Percentiles rank a stretch among this genome's conserved stretches.
Evolutionary conservation across 495 filamentous ascomycete species (phyloP).

Genomic region (Mycothermus thermophilus): DNA sequence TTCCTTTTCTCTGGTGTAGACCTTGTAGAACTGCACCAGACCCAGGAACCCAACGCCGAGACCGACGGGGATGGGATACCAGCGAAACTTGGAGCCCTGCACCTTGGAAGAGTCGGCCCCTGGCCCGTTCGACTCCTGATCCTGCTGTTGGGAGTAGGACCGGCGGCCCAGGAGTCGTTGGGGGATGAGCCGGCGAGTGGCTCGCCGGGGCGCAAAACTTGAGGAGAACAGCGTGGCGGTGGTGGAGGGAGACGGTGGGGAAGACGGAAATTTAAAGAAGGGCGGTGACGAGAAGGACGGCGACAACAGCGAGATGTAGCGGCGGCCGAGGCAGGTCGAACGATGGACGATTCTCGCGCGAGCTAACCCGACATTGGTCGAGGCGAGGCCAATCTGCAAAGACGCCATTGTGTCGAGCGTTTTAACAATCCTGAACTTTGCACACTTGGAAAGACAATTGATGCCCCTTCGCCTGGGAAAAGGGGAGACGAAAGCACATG

Average conservation of each 20-base stretch:
- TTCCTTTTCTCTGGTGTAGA: slow-evolving; percentile 44
- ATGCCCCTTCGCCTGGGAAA: too few species aligned
- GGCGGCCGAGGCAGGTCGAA: slow-evolving; percentile 4
- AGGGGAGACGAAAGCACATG: background rate
- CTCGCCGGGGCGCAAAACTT: slow-evolving; percentile 5
- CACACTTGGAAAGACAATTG: slow-evolving; percentile 1
- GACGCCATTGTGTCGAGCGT: slow-evolving; percentile 12
- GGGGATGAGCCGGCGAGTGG: slow-evolving; percentile 1
- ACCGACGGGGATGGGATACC: slow-evolving; percentile 90
- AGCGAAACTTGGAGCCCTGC: slow-evolving; percentile 64
- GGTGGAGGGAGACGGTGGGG: slow-evolving; percentile 1
- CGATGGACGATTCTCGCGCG: slow-evolving; percentile 9
- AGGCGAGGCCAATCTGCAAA: slow-evolving; percentile 11
- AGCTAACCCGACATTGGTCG: slow-evolving; percentile 12
- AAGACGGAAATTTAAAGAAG: too few species aligned
- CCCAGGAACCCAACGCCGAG: slow-evolving; percentile 82
- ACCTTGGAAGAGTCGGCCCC: slow-evolving; percentile 30
- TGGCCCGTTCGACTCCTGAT: slow-evolving; percentile 25
- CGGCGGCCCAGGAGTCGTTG: slow-evolving; percentile 11
- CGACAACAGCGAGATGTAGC: background rate
- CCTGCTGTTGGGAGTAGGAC: slow-evolving; percentile 19
- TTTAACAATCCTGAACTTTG: slow-evolving; percentile 6
- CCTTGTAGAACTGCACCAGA: slow-evolving; percentile 68
- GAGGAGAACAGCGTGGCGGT: background rate
- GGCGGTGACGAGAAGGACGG: too few species aligned